Base-by-base conservation (phyloP, 2,329 filamentous ascomycete genomes). In the Aspergillus novoparasiticus region DNA sequence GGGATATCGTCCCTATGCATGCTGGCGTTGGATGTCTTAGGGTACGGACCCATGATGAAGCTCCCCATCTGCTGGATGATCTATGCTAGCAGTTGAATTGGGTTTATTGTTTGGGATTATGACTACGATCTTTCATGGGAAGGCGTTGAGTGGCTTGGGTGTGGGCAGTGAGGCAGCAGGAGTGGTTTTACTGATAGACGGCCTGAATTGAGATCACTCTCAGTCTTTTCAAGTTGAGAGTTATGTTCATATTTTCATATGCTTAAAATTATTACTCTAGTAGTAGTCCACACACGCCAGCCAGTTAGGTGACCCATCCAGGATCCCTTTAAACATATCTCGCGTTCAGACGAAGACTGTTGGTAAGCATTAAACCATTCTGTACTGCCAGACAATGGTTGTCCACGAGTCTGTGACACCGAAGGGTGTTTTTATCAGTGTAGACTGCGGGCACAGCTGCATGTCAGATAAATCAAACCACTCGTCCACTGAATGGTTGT, bases 11-110 rank as follows among this genome's bases (percentile, higher is more conserved):
- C n/a, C 32, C 12, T 56, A 19, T 64, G 62, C 62, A 64, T 64
- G 50, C 48, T 58, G 62, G 62, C 59, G 62, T 64, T 64, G 62
- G 59, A 61, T 60, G 36, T 61, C 41, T 32, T 50, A 62, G 30
- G 55, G 60, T 55, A 59, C 34, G 56, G 56, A 54, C 45, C 46
- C 59, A 62, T 58, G 59, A 62, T 59, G 56, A 58, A 41, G 14
- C 30, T 43, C 43, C 48, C 19, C 36, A 48, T 36, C 19, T 43
- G 60, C 56, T 58, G 56, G 23, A 21, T 53, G 46, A 53, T 54
- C 19, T n/a, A 43, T 50, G 41, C 41, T 21, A 58, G 57, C 60
- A 59, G 60, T 12, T 50, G 26, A 23, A 30, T 23, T 56, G 50
- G 56, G 41, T 28, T 23, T 32, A n/a, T 39, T 57, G 36, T 55